Base-by-base conservation (phyloP, 2,329 filamentous ascomycete genomes). In the Paraphoma sp. region DNA sequence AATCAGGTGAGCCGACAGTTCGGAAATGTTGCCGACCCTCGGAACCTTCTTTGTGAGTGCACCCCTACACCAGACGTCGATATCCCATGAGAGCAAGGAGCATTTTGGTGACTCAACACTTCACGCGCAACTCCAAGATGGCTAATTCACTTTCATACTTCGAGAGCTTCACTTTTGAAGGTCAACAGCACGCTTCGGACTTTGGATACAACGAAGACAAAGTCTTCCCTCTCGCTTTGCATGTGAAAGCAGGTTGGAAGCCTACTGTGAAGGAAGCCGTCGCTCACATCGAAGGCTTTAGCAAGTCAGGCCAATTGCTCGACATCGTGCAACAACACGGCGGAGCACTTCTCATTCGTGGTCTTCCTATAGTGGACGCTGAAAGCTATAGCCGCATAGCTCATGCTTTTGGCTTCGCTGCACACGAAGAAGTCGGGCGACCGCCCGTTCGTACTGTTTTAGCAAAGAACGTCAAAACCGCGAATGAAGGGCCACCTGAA, bases 401-500 rank as follows among this genome's bases (percentile, higher is more conserved):
- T 5, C 71, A 77, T 53, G 73, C 73, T 2, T 77, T 77, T 48
- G 73, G 75, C 1, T 76, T 76, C 29, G 48, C 59, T 6, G 60
- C 73, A 1, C 72, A 78, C 46, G 63, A 73, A 43, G 75, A 77
- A 49, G 73, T 78, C 18, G 74, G 72, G 8, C 59, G 75, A 12
- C 74, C 72, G 12, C 72, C 74, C 1, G 52, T 72, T 31, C 62
- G 74, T 12, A 77, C 55, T 8, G 46, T 62, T 4, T 47, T 76
- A 18, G 76, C 73, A 0, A 67, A 63, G 40, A 78, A 78, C 38
- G 68, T 77, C 7, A 76, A 76, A 54, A 78, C 75, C 0, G 75
- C 75, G 0, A 78, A 77, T 36, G 74, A 78, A 51, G 75, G 76
- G 64, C 75, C 75, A 4, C 72, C 76, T 7, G 72, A 76, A 16